A percentile compares a stretch with the other conserved stretches of the same genome.
phyloP scores from a whole-genome alignment of 345 rosid genomes.

The Reutealis trisperma region DNA sequence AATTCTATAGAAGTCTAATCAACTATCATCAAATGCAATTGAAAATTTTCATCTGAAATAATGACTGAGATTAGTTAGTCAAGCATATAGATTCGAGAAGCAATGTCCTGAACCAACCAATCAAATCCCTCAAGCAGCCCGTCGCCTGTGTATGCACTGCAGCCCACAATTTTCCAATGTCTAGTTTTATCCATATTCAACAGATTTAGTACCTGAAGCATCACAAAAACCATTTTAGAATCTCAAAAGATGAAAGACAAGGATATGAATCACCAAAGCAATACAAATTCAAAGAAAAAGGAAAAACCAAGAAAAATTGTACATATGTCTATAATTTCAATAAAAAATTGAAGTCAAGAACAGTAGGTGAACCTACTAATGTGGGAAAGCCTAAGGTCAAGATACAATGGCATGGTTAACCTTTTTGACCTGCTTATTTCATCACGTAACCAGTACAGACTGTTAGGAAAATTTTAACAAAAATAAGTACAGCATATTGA shows the following conservation, averaged over 20 bases:
- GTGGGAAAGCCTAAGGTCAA: not conserved
- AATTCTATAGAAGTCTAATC: no score
- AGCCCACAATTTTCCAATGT: conserved; percentile 87
- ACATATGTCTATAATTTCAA: not conserved
- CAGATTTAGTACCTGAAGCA: conserved; percentile 65
- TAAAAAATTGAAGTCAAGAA: not conserved
- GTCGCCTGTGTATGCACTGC: conserved; percentile 86
- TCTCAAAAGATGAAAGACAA: not conserved
- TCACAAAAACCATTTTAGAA: not conserved
- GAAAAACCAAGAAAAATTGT: no score
- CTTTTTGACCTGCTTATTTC: not conserved
- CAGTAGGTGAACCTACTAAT: not conserved
- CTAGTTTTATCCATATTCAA: conserved; percentile 84
- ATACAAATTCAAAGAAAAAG: not conserved
- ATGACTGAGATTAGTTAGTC: conserved; percentile 34
- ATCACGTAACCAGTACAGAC: not conserved
- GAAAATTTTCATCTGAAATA: not conserved
- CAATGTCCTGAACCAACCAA: conserved; percentile 97
- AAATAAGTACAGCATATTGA: not conserved
- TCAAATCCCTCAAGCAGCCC: conserved; percentile 87
- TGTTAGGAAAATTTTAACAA: not conserved
- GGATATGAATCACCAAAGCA: not conserved
- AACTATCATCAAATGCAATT: not conserved
- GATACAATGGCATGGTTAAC: not conserved
- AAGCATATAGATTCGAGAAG: conserved; percentile 86